Evolutionary conservation across 495 filamentous ascomycete genomes (phyloP), one percentile per base, ranked within the genome.

Genomic region (Hypoxylon fuscum): DNA sequence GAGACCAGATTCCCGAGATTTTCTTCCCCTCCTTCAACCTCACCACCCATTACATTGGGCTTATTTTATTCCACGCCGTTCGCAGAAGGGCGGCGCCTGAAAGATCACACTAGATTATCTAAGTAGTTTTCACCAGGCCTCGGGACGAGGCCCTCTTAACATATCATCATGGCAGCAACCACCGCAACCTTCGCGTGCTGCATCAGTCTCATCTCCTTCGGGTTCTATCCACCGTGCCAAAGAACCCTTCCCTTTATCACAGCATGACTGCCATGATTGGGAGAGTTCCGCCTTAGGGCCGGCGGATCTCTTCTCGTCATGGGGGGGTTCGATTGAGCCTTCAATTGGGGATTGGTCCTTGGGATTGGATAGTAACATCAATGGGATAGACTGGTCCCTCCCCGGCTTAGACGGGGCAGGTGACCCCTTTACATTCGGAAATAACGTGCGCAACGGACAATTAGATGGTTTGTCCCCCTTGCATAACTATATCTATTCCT

Each of bases 271-370:
- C 23, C 18, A 57, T 57, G 66, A 62, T 56, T 72, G 66, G 69
- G 59, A 55, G 69, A 63, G 57, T 64, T 64, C 66, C 56, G 66
- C 63, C 51, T 52, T 55, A 59, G 69, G 62, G 63, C 69, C 66
- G 55, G 63, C 66, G 60, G 69, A 68, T 41, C 64, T 72, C 63
- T 69, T 64, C 69, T 38, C 59, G 66, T 69, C 69, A 45, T 62
- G 49, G 40, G 69, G 61, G 50, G 68, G 54, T 44, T 59, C 53
- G 10, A 42, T 62, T 31, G 55, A 52, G 31, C 64, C 64, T 48
- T 32, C 46, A 37, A 15, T 44, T 41, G 58, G 56, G 45, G 62
- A 72, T 60, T 68, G 69, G 62, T 57, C 70, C 53, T 31, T 59
- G 27, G 68, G 51, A 46, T 68, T 64, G 32, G 46, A 64, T 20